Evolutionary conservation across 2,329 filamentous ascomycete species (phyloP), one percentile per base, ranked within the genome.

Genomic region (Byssochlamys sp.): DNA sequence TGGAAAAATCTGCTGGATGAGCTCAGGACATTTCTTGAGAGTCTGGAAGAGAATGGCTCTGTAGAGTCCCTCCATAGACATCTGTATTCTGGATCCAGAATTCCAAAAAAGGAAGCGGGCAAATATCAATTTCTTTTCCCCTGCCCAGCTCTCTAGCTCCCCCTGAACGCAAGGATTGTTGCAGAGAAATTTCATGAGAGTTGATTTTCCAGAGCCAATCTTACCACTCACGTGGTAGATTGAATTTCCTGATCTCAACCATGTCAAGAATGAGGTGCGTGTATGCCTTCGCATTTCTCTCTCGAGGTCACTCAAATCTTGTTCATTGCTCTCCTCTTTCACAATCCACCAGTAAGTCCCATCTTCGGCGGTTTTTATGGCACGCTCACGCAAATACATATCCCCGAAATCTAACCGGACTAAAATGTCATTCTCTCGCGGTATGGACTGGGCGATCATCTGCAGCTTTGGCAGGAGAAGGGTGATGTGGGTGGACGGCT

Each of bases 131-230:
- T 65, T 62, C 2, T 61, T 60, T 0, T 58, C 56, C 0, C 49
- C 61, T 0, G 74, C 69, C 77, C 77, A 80, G 0, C 58, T 35
- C 2, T 65, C 35, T 0, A 79, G 64, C 25, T 60, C 58, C 2
- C 66, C 31, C 6, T 51, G 58, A 2, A 72, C 70, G 1, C 59
- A 58, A 1, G 60, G n/a, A 26, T 71, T 62, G 28, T 70, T 62
- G 53, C 58, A 67, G 2, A 77, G 65, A 54, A 73, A 73, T 57
- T 77, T 78, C 73, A 79, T 77, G n/a, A 79, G 58, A 0, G 75
- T 79, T 0, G 77, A 78, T 57, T 79, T 79, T 5, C 77, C 77
- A 11, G 75, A 75, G 19, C 77, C 77, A 0, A 77, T 71, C 52
- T 77, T 79, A 1, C 78, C 78, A 26, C 69, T 70, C 14, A 79